Conservation (phyloP, 1,284 basidiomycete species). For the Cryptococcus jaspeensis region DNA sequence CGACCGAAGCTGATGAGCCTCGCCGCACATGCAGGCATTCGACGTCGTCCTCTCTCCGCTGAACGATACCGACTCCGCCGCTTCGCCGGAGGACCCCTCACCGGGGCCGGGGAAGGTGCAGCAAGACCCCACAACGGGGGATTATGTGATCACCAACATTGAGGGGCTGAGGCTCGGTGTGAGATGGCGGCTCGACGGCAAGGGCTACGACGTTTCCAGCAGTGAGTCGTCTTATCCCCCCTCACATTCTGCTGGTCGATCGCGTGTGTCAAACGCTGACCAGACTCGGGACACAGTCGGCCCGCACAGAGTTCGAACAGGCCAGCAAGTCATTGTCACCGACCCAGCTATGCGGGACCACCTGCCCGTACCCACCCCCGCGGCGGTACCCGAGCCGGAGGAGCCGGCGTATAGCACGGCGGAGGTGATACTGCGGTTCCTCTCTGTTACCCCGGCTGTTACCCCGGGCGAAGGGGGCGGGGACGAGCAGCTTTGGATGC, state of each 20-base stretch:
- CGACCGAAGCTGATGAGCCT: neutral
- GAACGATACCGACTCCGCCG: constrained; percentile 51
- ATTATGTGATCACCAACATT: constrained; percentile 66
- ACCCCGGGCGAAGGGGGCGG: neutral
- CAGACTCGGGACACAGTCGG: constrained; percentile 67
- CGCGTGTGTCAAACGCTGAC: neutral
- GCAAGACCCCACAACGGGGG: constrained; percentile 62
- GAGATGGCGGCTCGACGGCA: constrained; percentile 73
- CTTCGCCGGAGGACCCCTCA: constrained; percentile 65
- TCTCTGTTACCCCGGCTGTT: neutral
- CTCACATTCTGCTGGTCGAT: neutral
- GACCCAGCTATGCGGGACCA: constrained; percentile 57
- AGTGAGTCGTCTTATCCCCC: constrained; percentile 58
- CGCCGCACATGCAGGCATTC: constrained; percentile 43
- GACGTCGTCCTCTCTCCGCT: constrained; percentile 70
- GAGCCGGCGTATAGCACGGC: constrained; percentile 20
- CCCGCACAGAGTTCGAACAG: constrained; percentile 71
- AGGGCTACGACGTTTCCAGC: constrained; percentile 78
- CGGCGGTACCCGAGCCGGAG: constrained; percentile 24
- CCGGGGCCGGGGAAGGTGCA: constrained; percentile 67
- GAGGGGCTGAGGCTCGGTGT: constrained; percentile 73
- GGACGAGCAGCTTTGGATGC: constrained; percentile 37
- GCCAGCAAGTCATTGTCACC: constrained; percentile 76
- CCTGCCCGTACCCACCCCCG: constrained; percentile 52
- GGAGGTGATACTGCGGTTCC: constrained; percentile 37